A percentile compares a stretch with the other conserved stretches of the same genome.
Evolutionary conservation across 257 asterid species (phyloP).

Genomic region (Echites panduratus): DNA sequence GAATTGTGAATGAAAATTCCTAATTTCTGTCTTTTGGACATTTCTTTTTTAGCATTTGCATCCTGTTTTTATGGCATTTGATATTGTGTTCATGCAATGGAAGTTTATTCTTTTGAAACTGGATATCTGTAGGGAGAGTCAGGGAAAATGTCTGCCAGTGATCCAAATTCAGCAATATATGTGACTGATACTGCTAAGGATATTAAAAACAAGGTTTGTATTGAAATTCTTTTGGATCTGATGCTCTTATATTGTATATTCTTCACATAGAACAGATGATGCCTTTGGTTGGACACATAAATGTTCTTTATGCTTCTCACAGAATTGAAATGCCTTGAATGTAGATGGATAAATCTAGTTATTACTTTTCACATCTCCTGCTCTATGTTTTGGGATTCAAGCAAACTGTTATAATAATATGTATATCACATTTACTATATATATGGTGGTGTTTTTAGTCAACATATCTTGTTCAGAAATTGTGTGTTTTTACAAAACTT

Average conservation of each 20-base stretch:
- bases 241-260: neutral
- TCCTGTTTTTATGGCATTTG: neutral
- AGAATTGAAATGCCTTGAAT: neutral
- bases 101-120: neutral
- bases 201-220: constrained; percentile 71
- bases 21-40: neutral
- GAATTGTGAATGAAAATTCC: neutral
- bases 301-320: neutral
- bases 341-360: neutral
- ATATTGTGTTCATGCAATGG: neutral
- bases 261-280: neutral
- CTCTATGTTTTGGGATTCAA: neutral
- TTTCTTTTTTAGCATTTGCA: neutral
- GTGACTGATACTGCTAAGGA: constrained; percentile 86
- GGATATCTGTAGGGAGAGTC: constrained; percentile 64
- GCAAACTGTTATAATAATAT: too few species aligned
- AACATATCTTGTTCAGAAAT: neutral
- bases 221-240: neutral
- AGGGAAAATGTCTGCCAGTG: constrained; percentile 93
- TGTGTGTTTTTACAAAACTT: neutral
- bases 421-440: too few species aligned
- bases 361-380: neutral
- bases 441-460: neutral
- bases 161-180: constrained; percentile 86
- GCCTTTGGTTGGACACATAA: neutral